Evolutionary conservation across 2,329 filamentous ascomycete species (phyloP), one percentile per base, ranked within the genome.

Genomic region (Xylaria sp.): DNA sequence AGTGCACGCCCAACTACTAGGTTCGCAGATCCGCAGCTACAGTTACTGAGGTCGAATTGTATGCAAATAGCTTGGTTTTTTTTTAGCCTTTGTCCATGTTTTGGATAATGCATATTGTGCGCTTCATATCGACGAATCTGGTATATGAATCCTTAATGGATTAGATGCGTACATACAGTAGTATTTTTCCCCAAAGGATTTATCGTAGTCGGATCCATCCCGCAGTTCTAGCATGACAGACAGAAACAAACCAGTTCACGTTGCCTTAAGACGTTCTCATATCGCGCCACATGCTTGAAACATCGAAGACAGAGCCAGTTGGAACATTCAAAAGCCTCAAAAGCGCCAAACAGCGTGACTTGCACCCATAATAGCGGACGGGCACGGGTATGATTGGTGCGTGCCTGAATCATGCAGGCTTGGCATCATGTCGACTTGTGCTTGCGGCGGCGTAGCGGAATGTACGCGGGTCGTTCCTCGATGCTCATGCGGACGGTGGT

Each of bases 361-460:
- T 31, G 19, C 25, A 11, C 25, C 31, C 43, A n/a, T 51, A 38
- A 21, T 37, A 37, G 15, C 25, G 47, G 35, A 56, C 43, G 40
- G 51, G 52, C 52, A 41, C 33, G 15, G 13, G 33, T 41, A 19
- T 58, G 43, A 65, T 65, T 65, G 60, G 60, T 54, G 57, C 48
- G 60, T 65, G 44, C 60, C 63, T 65, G 59, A 57, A 62, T 60
- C 52, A 60, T 63, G 54, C 60, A 63, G 40, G 13, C 41, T 57
- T 49, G 44, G 48, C 48, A 60, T 31, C 7, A 51, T 51, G n/a
- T n/a, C n/a, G n/a, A n/a, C n/a, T n/a, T n/a, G n/a, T n/a, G n/a
- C n/a, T n/a, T n/a, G n/a, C n/a, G n/a, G n/a, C n/a, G n/a, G n/a
- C n/a, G n/a, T n/a, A n/a, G n/a, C n/a, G n/a, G n/a, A n/a, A n/a